Evolutionary conservation across 2,329 filamentous ascomycete genomes (phyloP).

Genomic region (Sodiomyces alkalinus): DNA sequence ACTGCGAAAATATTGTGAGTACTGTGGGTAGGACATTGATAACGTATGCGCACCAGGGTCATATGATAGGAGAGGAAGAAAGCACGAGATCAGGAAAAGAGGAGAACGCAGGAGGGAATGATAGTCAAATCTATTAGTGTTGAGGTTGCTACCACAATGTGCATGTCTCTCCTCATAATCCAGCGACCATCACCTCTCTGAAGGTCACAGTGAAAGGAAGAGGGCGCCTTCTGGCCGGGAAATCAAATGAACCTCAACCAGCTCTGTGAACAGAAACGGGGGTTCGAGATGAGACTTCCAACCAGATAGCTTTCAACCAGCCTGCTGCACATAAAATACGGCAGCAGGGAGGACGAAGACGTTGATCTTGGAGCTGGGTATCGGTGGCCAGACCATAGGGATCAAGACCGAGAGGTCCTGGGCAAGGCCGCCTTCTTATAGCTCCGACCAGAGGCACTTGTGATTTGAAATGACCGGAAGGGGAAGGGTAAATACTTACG

Average conservation of each 20-base stretch:
- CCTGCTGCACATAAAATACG: too few relatives aligned
- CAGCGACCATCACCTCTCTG: slow-evolving; percentile 30
- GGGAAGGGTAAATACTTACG: slow-evolving; percentile 16
- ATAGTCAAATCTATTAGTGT: too few relatives aligned
- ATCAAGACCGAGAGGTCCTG: slow-evolving; percentile 18
- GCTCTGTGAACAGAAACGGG: slow-evolving; percentile 1
- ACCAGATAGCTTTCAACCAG: too few relatives aligned
- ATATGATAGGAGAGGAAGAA: too few relatives aligned
- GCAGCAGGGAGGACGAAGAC: too few relatives aligned
- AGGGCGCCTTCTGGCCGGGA: slow-evolving; percentile 17
- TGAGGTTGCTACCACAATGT: too few relatives aligned
- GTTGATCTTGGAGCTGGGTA: slow-evolving; percentile 52
- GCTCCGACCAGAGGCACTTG: slow-evolving; percentile 15
- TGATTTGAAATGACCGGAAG: slow-evolving; percentile 3
- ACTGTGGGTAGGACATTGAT: slow-evolving; percentile 2
- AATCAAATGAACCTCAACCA: slow-evolving; percentile 23
- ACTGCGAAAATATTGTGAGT: slow-evolving; percentile 11
- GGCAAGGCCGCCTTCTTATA: slow-evolving; percentile 49
- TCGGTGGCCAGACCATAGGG: slow-evolving; percentile 46
- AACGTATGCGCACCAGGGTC: too few relatives aligned
- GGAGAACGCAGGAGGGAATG: too few relatives aligned
- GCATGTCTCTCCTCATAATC: slow-evolving; percentile 35
- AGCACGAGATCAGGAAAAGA: too few relatives aligned
- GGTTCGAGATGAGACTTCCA: too few relatives aligned
- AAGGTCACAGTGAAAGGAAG: slow-evolving; percentile 27